Base-by-base conservation (phyloP, 2,329 filamentous ascomycete species). In the Aspergillus ochraceus region DNA sequence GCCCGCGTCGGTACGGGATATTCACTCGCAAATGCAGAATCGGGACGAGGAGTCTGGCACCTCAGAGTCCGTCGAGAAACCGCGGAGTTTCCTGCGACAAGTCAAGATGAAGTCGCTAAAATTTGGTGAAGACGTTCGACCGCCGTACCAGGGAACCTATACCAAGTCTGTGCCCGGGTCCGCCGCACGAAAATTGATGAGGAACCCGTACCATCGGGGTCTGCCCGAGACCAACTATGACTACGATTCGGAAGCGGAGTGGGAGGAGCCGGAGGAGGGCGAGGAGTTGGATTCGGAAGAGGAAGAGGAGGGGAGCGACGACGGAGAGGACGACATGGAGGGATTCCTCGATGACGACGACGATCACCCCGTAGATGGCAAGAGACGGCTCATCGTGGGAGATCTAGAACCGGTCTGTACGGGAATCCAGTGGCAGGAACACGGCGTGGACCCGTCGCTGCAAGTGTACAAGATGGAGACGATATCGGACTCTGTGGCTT, bases 271-370 rank as follows among this genome's bases (percentile, higher is more conserved):
- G 36, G 78, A 92, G 84, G 80, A 93, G 84, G 89, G 90, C 59
- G 88, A 90, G 67, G 87, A 90, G 54, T 75, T 89, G 2, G 78
- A 84, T 52, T 86, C 84, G 3, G 87, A 89, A 60, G 86, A 85
- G 30, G 87, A 89, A 58, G 87, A 89, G 6, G 80, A 83, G 10
- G 81, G 82, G 55, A 85, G 82, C 57, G 82, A 85, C 4, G 86
- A 86, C 11, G 89, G 87, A n/a, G 90, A 91, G 17, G 90, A 91
- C 63, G 92, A 96, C 60, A 90, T 97, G 88, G 91, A 92, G 4
- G 93, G 88, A 19, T 97, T 97, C 70, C 81, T 97, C 1, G 93
- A 97, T 66, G 91, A 96, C 68, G 91, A 91, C 6, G 91, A 96
- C 55, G 91, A 95, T 75, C 69, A 74, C 8, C 70, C 84, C 78